phyloP scores from a whole-genome alignment of 805 yeast species.

The Cyberlindnera meyerae region DNA sequence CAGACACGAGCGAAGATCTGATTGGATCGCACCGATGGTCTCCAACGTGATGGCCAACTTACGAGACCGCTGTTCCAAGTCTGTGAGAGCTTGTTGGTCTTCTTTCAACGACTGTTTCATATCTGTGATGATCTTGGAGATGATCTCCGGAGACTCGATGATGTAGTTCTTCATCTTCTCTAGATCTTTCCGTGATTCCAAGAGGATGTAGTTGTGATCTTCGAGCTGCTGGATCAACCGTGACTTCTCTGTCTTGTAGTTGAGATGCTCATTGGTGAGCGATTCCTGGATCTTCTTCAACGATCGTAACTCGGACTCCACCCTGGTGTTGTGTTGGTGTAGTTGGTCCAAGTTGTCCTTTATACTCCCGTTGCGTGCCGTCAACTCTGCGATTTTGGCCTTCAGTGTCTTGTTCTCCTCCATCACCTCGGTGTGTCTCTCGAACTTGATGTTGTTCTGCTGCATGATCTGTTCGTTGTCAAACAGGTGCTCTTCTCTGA shows the following conservation, averaged over 20 bases:
- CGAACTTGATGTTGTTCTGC: conserved; percentile 46
- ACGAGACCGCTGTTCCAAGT: conserved; percentile 43
- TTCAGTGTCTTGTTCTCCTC: conserved; percentile 35
- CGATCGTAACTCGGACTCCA: conserved; percentile 58
- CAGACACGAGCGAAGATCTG: conserved; percentile 19
- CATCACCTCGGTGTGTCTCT: conserved; percentile 38
- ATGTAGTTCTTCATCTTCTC: conserved; percentile 58
- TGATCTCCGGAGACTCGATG: conserved; percentile 53
- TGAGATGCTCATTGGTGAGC: conserved; percentile 54
- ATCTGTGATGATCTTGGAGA: conserved; percentile 48
- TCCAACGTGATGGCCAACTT: conserved; percentile 52
- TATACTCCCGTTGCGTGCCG: conserved; percentile 24
- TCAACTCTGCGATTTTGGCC: conserved; percentile 32
- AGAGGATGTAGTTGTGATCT: conserved; percentile 50
- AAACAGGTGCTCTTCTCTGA: conserved; percentile 68
- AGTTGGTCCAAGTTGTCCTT: conserved; percentile 36
- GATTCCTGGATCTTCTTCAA: conserved; percentile 60
- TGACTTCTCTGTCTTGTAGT: conserved; percentile 60
- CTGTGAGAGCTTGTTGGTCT: conserved; percentile 35
- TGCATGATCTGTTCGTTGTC: conserved; percentile 63
- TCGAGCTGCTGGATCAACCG: conserved; percentile 54
- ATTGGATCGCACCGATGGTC: conserved; percentile 40
- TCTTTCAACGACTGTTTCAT: conserved; percentile 40
- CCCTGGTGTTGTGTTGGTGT: conserved; percentile 44
- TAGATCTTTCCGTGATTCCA: conserved; percentile 52